These are phyloP conservation scores for Lotmaria passim DNA, from an alignment of 208 protist genomes.

Conservation along the genomic window DNA sequence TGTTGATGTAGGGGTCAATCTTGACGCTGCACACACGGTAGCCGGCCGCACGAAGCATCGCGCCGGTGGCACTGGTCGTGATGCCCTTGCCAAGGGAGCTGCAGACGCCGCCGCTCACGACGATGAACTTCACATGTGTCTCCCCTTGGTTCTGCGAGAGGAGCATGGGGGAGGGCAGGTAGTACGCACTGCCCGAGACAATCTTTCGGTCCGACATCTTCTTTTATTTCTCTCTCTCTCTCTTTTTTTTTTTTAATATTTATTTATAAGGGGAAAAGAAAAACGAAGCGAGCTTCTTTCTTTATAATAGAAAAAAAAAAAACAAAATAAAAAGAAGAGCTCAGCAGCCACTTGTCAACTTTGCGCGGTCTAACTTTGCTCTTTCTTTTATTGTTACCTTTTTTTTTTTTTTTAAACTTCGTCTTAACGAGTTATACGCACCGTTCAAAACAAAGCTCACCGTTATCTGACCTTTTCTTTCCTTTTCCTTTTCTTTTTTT, in stretches of 20 bases:
- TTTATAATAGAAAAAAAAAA: neutral
- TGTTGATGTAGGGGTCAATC: slow-evolving; percentile 99
- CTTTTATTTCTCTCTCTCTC: slow-evolving; percentile 14
- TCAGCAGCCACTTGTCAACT: neutral
- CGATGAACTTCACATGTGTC: slow-evolving; percentile 91
- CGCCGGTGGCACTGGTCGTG: slow-evolving; percentile 84
- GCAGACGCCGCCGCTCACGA: slow-evolving; percentile 99
- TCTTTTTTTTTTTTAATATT: neutral
- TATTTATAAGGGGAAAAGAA: neutral
- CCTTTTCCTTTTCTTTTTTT: neutral
- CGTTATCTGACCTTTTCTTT: neutral
- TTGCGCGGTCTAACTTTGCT: neutral
- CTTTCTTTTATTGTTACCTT: neutral
- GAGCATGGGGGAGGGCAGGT: slow-evolving; percentile 80
- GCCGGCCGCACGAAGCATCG: slow-evolving; percentile 86
- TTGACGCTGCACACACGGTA: slow-evolving; percentile 97
- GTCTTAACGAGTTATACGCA: too few species aligned
- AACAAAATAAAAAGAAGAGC: neutral
- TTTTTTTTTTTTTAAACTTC: neutral
- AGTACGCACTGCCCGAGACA: slow-evolving; percentile 69
- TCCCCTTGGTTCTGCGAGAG: slow-evolving; percentile 45
- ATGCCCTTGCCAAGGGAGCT: slow-evolving; percentile 98
- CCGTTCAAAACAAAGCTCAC: too few species aligned
- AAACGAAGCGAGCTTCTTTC: too few species aligned
- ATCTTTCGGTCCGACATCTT: slow-evolving; percentile 56